These are phyloP conservation scores for Linderniella brevidens DNA, from an alignment of 257 asterid genomes.

Conservation along the genomic window DNA sequence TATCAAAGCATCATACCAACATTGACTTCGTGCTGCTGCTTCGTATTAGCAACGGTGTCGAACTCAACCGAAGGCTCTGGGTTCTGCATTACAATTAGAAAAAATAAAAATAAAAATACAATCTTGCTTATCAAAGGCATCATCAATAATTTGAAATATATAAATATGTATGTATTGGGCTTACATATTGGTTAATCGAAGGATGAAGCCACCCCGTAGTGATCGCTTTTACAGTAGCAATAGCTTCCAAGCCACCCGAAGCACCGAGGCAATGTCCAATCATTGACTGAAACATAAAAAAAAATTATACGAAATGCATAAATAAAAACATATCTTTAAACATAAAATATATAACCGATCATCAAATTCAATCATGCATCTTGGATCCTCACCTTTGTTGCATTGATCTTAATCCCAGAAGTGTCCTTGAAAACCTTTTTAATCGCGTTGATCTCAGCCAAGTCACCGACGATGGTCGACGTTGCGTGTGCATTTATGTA, in stretches of 20 bases:
- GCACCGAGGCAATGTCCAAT: slow-evolving; percentile 91
- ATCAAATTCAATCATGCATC: background rate
- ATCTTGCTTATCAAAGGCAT: too few species aligned
- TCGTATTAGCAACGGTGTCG: slow-evolving; percentile 70
- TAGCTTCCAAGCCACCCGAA: slow-evolving; percentile 80
- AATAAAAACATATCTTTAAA: slow-evolving; percentile 6
- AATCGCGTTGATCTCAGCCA: slow-evolving; percentile 41
- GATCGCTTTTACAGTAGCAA: slow-evolving; percentile 76
- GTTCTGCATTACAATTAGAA: slow-evolving; percentile 26
- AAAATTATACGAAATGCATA: too few species aligned
- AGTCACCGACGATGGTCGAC: slow-evolving; percentile 41
- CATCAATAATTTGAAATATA: background rate
- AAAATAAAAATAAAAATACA: too few species aligned
- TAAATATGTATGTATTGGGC: slow-evolving; percentile 9
- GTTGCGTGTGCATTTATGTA: slow-evolving; percentile 54
- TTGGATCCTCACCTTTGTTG: slow-evolving; percentile 56
- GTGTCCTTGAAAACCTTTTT: slow-evolving; percentile 46
- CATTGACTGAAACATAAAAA: slow-evolving; percentile 40
- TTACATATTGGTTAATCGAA: slow-evolving; percentile 65
- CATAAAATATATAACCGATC: background rate
- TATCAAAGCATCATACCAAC: slow-evolving; percentile 43
- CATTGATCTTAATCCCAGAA: slow-evolving; percentile 49
- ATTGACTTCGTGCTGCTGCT: slow-evolving; percentile 74
- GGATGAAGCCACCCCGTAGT: slow-evolving; percentile 91
- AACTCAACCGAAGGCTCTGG: slow-evolving; percentile 79